These are phyloP conservation scores for Solanum aculeatissimum DNA, from an alignment of 305 asterid species.

Conservation along the genomic window DNA sequence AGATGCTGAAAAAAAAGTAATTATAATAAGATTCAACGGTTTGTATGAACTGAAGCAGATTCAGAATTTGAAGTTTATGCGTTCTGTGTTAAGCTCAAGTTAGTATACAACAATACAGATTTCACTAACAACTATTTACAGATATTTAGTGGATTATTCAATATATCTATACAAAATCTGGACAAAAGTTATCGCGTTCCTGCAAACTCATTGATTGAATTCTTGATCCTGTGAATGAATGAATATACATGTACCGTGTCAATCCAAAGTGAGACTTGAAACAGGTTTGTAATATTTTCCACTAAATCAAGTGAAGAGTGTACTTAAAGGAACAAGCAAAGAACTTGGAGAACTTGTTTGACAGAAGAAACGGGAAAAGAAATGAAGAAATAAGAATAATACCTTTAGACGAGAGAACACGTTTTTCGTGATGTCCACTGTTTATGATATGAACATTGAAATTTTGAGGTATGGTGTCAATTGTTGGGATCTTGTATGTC, in stretches of 20 bases:
- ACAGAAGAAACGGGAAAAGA: neutral
- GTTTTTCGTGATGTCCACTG: constrained; percentile 48
- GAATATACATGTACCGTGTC: neutral
- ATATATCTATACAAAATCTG: neutral
- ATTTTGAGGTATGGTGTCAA: constrained; percentile 64
- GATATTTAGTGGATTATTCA: neutral
- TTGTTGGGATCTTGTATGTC: constrained; percentile 76
- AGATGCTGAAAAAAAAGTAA: constrained; percentile 33
- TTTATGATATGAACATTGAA: constrained; percentile 49
- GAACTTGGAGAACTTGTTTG: neutral
- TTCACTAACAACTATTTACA: neutral
- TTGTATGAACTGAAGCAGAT: neutral
- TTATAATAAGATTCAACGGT: neutral
- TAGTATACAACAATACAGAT: neutral
- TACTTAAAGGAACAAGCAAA: neutral
- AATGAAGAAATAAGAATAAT: neutral
- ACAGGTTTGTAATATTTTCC: neutral
- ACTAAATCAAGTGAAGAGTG: neutral
- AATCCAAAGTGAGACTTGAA: neutral
- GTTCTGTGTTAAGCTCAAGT: neutral
- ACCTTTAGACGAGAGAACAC: constrained; percentile 82
- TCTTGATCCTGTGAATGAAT: neutral
- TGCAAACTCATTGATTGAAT: neutral
- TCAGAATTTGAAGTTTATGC: neutral
- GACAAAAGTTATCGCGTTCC: neutral